A percentile compares a stretch with the other conserved stretches of the same genome.
phyloP scores from a whole-genome alignment of 352 stramenopile species.

The Poterioochromonas sp. region DNA sequence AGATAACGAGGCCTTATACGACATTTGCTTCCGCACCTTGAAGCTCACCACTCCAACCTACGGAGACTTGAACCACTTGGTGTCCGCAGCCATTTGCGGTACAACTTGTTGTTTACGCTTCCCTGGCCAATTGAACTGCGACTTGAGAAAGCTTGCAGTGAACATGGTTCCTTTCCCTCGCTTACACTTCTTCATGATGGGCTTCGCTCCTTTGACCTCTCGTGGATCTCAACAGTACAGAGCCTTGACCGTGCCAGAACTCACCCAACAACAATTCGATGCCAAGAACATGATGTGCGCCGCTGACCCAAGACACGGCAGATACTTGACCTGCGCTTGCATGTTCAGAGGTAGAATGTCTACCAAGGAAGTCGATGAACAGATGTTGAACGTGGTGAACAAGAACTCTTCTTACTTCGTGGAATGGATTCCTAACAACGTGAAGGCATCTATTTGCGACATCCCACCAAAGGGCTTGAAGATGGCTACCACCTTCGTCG shows the following conservation, averaged over 20 bases:
- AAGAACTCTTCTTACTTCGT: constrained; percentile 99
- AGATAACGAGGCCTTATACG: constrained; percentile 99
- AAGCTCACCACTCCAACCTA: constrained; percentile 97
- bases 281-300: constrained; percentile 99
- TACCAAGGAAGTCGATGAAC: constrained; percentile 92
- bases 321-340: constrained; percentile 93
- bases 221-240: constrained; percentile 92
- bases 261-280: constrained; percentile 97
- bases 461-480: constrained; percentile 94
- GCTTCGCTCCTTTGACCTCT: constrained; percentile 92
- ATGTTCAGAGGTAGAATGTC: constrained; percentile 91
- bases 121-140: constrained; percentile 92
- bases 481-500: constrained; percentile 95
- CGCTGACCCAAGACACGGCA: constrained; percentile 90
- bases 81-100: constrained; percentile 94
- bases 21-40: constrained; percentile 99
- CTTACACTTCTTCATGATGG: constrained; percentile 99
- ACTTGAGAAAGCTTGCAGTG: constrained; percentile 90
- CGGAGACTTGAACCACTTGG: constrained; percentile 96
- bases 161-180: constrained; percentile 96
- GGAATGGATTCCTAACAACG: constrained; percentile 99
- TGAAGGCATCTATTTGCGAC: constrained; percentile 98
- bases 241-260: constrained; percentile 89
- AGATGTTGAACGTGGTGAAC: constrained; percentile 99
- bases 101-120: constrained; percentile 97